These are phyloP conservation scores for Jamesozyma rosinii DNA, from an alignment of 805 yeast genomes.

Conservation along the genomic window DNA sequence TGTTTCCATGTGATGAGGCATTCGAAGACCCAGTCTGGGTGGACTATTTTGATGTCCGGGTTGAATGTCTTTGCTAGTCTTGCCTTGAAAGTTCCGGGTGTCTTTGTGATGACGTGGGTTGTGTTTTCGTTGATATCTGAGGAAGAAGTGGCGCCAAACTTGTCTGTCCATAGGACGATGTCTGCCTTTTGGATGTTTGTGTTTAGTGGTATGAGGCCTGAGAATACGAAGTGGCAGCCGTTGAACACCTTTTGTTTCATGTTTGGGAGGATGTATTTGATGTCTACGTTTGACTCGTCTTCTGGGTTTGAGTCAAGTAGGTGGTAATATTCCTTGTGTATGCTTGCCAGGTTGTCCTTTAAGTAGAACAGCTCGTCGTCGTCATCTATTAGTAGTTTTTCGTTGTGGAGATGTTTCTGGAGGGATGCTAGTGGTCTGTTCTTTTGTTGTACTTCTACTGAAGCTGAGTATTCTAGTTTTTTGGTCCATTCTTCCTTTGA, in stretches of 20 bases:
- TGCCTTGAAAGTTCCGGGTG: slow-evolving; percentile 76
- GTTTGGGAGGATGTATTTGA: slow-evolving; percentile 61
- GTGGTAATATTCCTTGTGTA: slow-evolving; percentile 61
- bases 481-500: slow-evolving; percentile 43
- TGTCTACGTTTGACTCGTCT: slow-evolving; percentile 50
- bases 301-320: slow-evolving; percentile 32
- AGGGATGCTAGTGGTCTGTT: slow-evolving; percentile 79
- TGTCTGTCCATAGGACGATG: slow-evolving; percentile 83
- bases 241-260: slow-evolving; percentile 61
- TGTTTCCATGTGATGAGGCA: slow-evolving; percentile 73
- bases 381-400: slow-evolving; percentile 55
- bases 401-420: slow-evolving; percentile 58
- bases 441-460: slow-evolving; percentile 68
- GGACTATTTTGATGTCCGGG: slow-evolving; percentile 64
- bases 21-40: slow-evolving; percentile 86
- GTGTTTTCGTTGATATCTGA: slow-evolving; percentile 61
- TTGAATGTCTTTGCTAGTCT: slow-evolving; percentile 61
- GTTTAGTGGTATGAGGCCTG: slow-evolving; percentile 88
- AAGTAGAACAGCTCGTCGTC: slow-evolving; percentile 66
- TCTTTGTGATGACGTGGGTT: slow-evolving; percentile 81
- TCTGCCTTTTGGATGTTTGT: slow-evolving; percentile 64
- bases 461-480: slow-evolving; percentile 54
- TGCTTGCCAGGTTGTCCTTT: slow-evolving; percentile 48
- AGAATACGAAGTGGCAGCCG: slow-evolving; percentile 64
- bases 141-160: slow-evolving; percentile 83